Evolutionary conservation across 176 grass and related monocot genomes (phyloP).

Genomic region (Paspalum notatum): DNA sequence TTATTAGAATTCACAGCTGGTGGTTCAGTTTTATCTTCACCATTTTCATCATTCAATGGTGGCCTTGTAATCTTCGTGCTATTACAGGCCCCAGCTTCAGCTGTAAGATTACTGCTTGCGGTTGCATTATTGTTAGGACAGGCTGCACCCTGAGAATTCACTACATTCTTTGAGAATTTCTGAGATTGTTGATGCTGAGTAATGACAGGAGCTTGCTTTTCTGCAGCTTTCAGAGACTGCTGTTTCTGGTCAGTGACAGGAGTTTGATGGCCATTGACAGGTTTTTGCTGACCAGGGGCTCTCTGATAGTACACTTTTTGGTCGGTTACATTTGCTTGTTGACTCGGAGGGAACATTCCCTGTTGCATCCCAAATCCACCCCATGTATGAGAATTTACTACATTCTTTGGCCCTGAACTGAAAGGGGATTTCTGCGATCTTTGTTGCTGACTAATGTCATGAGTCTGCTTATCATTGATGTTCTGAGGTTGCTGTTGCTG

Average conservation of each 20-base stretch:
- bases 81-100: conserved; percentile 33
- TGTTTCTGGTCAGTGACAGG: conserved; percentile 14
- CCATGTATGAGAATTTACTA: neutral
- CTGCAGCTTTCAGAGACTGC: conserved; percentile 24
- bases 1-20: conserved; percentile 35
- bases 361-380: conserved; percentile 29
- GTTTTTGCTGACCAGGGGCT: conserved; percentile 15
- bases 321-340: conserved; percentile 32
- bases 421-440: neutral
- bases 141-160: conserved; percentile 21
- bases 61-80: conserved; percentile 32
- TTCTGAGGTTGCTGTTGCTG: neutral
- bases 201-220: conserved; percentile 15
- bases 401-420: neutral
- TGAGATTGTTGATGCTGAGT: conserved; percentile 22
- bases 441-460: neutral
- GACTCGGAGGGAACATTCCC: conserved; percentile 25
- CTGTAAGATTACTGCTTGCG: conserved; percentile 23
- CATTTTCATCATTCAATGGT: conserved; percentile 1
- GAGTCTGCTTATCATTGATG: neutral
- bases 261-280: neutral
- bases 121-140: conserved; percentile 6
- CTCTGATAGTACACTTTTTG: conserved; percentile 8
- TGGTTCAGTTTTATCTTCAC: conserved; percentile 27
- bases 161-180: conserved; percentile 18